Conservation (phyloP, 208 protist species). For the Leishmania tropica region DNA sequence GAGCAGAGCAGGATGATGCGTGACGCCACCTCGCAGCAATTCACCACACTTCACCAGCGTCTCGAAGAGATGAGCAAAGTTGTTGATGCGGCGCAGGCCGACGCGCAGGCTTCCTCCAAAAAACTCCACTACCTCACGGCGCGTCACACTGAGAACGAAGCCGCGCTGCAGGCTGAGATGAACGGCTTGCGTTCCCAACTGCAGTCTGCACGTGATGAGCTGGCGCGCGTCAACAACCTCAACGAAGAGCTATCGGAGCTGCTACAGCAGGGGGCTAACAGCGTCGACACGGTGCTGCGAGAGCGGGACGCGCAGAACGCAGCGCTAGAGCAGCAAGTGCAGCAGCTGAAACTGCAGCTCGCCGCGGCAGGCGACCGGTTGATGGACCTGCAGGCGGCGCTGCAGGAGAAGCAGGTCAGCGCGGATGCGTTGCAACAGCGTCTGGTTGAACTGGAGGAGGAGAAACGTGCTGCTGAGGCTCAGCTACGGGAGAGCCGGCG, state of each 20-base stretch:
- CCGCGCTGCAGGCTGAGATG: conserved; percentile 11
- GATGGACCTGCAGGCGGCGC: conserved; percentile 24
- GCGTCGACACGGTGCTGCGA: conserved; percentile 44
- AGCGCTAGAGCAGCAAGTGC: conserved; percentile 32
- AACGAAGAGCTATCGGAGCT: conserved; percentile 55
- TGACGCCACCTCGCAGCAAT: conserved; percentile 31
- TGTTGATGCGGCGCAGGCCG: conserved; percentile 36
- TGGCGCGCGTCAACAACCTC: conserved; percentile 19
- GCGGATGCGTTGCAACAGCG: conserved; percentile 25
- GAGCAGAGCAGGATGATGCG: conserved; percentile 23
- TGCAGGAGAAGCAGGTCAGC: conserved; percentile 15
- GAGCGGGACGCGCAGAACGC: conserved; percentile 31
- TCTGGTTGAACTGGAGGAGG: conserved; percentile 30
- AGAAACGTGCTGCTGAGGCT: conserved; percentile 13
- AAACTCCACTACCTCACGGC: conserved; percentile 20
- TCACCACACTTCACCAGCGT: conserved; percentile 25
- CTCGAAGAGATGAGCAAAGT: conserved; percentile 34
- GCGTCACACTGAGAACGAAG: conserved; percentile 9
- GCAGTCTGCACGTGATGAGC: conserved; percentile 22
- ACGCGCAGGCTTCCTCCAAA: conserved; percentile 21
- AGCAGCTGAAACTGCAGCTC: conserved; percentile 37
- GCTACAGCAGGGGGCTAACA: conserved; percentile 54
- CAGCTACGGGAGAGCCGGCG: conserved; percentile 23
- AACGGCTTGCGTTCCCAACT: conserved; percentile 21
- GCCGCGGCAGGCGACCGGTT: conserved; percentile 30